Base-by-base conservation (phyloP, 2,329 filamentous ascomycete genomes). In the Aspergillus versicolor region DNA sequence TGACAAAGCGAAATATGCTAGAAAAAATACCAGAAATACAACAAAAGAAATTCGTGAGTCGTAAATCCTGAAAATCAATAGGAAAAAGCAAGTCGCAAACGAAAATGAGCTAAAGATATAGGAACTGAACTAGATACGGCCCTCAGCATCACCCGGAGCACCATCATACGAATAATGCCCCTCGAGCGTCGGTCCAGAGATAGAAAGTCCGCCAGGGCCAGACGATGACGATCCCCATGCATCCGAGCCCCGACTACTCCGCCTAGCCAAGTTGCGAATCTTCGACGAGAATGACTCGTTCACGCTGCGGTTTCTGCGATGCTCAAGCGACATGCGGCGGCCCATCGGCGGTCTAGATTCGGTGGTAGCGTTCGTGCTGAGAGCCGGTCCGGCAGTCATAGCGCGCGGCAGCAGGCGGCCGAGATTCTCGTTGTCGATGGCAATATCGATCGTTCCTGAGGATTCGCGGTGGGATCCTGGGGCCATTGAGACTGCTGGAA, bases 251-350 rank as follows among this genome's bases (percentile, higher is more conserved):
- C 84, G 80, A 61, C 79, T 84, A 40, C 84, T 78, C 78, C 86
- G 84, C 21, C 83, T 79, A 3, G 82, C 81, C 19, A 86, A 75
- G 54, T 79, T 83, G 27, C 79, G 75, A 54, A 83, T 72, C 59
- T 82, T 82, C 52, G 73, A 77, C 11, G 82, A 80, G 37, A 87
- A 77, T 57, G 79, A 82, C 52, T 86, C 84, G 63, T 82, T 84
- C 34, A 82, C 79, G 65, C 82, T 85, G 53, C 79, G 76, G 19
- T 81, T 81, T 15, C 83, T 79, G 40, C 80, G 79, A 65, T 82
- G 80, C 56, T 75, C 72, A 40, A 71, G 66, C 0, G 81, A 82
- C 66, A 73, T 72, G 32, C 72, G 72, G 8, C 75, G 76, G 32
- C 70, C 72, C 57, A 68, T 58, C 52, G 66, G 57, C 37, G 69